phyloP scores from a whole-genome alignment of 768 basidiomycete species.

The Pleurotus pulmonarius region DNA sequence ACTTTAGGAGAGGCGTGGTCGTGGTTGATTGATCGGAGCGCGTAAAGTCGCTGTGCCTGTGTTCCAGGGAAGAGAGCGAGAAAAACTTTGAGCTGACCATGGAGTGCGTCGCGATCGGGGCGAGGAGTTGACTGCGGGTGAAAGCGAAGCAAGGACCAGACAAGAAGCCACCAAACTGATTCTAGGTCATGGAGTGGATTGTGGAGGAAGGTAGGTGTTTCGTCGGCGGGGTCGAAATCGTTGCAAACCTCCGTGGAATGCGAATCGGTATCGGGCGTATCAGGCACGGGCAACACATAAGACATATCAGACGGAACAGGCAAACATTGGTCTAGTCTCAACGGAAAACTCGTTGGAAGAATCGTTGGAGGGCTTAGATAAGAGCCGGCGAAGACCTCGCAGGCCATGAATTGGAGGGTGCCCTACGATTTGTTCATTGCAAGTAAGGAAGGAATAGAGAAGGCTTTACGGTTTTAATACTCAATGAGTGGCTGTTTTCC shows the following conservation, averaged over 20 bases:
- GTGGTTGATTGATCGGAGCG: background rate
- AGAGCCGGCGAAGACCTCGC: background rate
- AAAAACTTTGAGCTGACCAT: background rate
- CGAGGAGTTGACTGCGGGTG: background rate
- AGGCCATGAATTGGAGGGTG: background rate
- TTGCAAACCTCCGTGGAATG: no score
- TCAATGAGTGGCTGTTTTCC: no score
- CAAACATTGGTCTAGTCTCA: background rate
- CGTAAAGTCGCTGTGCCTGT: background rate
- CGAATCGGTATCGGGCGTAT: no score
- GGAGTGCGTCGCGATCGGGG: background rate
- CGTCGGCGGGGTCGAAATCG: background rate
- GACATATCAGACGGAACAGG: no score
- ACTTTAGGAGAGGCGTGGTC: no score
- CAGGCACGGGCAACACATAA: no score
- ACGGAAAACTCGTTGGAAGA: no score
- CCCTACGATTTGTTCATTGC: background rate
- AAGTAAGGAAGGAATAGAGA: background rate
- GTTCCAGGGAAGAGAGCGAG: background rate
- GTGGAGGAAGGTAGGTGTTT: background rate
- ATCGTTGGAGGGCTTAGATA: background rate
- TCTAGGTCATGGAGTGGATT: conserved; percentile 1
- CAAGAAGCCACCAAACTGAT: conserved; percentile 1
- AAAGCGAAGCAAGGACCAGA: background rate
- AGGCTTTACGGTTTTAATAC: background rate